These are phyloP conservation scores for Ceratocystiopsis sp. DNA, from an alignment of 2,329 filamentous ascomycete genomes.

Conservation along the genomic window DNA sequence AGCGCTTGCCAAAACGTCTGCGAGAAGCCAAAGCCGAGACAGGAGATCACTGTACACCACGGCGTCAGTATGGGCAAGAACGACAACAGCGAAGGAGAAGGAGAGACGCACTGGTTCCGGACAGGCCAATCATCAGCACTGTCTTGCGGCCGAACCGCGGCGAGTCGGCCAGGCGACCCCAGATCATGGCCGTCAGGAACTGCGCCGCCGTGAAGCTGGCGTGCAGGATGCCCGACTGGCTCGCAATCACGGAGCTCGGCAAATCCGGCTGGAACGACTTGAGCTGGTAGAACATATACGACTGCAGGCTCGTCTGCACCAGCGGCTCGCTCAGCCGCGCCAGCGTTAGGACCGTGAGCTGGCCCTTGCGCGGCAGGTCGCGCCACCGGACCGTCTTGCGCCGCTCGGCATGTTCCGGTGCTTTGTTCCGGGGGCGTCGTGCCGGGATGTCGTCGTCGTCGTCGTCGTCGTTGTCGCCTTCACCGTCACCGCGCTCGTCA, in stretches of 20 bases:
- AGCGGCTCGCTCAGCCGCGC: slow-evolving; percentile 69
- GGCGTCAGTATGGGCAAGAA: fast-evolving
- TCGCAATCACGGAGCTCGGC: slow-evolving; percentile 48
- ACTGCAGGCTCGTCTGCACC: slow-evolving; percentile 55
- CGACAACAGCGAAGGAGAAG: neutral
- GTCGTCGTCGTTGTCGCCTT: neutral
- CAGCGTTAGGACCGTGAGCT: slow-evolving; percentile 61
- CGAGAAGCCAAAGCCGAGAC: slow-evolving; percentile 55
- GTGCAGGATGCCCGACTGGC: slow-evolving; percentile 60
- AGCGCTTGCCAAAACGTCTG: slow-evolving; percentile 43
- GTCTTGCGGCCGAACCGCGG: slow-evolving; percentile 54
- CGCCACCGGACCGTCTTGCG: slow-evolving; percentile 40
- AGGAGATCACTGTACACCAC: slow-evolving; percentile 29
- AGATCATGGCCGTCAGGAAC: slow-evolving; percentile 66
- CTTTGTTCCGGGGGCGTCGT: neutral
- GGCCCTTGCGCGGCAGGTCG: slow-evolving; percentile 58
- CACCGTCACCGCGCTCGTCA: neutral
- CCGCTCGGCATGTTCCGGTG: neutral
- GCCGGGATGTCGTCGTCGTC: neutral
- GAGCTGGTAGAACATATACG: slow-evolving; percentile 83
- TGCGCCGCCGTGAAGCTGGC: slow-evolving; percentile 70
- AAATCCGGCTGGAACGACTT: slow-evolving; percentile 48
- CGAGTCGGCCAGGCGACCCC: slow-evolving; percentile 55
- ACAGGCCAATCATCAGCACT: slow-evolving; percentile 59
- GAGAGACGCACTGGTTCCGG: slow-evolving; percentile 36